These are phyloP conservation scores for Hura crepitans DNA, from an alignment of 441 rosid species.

Conservation along the genomic window DNA sequence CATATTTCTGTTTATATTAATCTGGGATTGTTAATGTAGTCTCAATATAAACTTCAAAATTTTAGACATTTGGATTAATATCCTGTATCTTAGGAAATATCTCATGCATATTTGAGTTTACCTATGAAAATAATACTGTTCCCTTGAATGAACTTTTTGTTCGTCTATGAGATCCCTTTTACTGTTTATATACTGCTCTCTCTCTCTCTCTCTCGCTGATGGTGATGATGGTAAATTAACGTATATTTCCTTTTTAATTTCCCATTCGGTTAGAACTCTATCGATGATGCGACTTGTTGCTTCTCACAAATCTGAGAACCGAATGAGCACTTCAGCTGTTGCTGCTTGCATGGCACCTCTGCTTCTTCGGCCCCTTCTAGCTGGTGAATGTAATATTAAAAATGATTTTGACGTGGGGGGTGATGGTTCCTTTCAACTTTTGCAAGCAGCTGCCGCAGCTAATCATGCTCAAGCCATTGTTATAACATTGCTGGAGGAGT, in stretches of 20 bases:
- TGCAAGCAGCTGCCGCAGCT: slow-evolving; percentile 99
- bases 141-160: not conserved
- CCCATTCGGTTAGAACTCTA: slow-evolving; percentile 60
- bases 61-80: slow-evolving; percentile 5
- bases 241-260: slow-evolving; percentile 16
- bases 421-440: slow-evolving; percentile 88
- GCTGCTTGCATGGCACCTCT: slow-evolving; percentile 99
- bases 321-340: slow-evolving; percentile 96
- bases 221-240: slow-evolving; percentile 10
- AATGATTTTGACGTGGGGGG: slow-evolving; percentile 82
- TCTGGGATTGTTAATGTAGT: not conserved
- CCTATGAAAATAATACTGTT: not conserved
- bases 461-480: slow-evolving; percentile 99
- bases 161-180: not conserved
- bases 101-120: slow-evolving; percentile 8
- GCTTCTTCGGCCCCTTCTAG: slow-evolving; percentile 95
- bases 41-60: not conserved
- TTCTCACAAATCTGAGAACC: slow-evolving; percentile 65
- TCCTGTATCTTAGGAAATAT: not conserved
- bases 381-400: slow-evolving; percentile 95
- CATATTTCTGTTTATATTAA: not conserved
- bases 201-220: not conserved
- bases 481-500: slow-evolving; percentile 86
- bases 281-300: slow-evolving; percentile 89
- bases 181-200: not conserved